phyloP scores from a whole-genome alignment of 495 filamentous ascomycete species.

The Tetracladium marchalianum region DNA sequence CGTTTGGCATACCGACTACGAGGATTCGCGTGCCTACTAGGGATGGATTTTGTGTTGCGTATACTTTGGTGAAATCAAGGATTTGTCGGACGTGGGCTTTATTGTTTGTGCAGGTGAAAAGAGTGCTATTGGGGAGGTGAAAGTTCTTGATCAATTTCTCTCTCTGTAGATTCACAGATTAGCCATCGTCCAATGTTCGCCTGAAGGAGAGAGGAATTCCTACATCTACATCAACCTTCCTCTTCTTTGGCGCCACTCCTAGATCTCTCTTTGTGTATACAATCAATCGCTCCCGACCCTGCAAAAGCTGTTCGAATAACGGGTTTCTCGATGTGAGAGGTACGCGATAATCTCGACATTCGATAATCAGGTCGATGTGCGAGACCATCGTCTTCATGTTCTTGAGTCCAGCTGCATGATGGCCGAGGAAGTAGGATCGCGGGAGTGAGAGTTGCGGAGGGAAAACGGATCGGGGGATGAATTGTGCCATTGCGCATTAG shows the following conservation, averaged over 20 bases:
- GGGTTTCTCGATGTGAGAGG: conserved; percentile 86
- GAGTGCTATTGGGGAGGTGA: conserved; percentile 46
- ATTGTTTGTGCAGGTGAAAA: conserved; percentile 39
- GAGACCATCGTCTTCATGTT: conserved; percentile 80
- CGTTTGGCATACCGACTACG: conserved; percentile 95
- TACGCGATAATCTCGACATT: conserved; percentile 89
- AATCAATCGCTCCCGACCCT: conserved; percentile 57
- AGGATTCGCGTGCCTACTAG: conserved; percentile 67
- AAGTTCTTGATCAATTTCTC: conserved; percentile 45
- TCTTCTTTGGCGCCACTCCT: conserved; percentile 10
- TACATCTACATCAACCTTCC: too few relatives aligned
- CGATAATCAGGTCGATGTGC: conserved; percentile 78
- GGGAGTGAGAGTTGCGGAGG: conserved; percentile 57
- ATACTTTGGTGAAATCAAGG: conserved; percentile 43
- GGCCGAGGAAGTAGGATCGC: conserved; percentile 92
- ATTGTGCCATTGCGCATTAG: conserved; percentile 26
- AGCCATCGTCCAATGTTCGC: neutral
- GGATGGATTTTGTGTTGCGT: conserved; percentile 34
- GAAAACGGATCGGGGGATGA: conserved; percentile 66
- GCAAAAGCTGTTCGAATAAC: conserved; percentile 71
- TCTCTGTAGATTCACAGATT: conserved; percentile 16
- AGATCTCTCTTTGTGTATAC: conserved; percentile 91
- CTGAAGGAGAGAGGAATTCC: neutral
- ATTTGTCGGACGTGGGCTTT: conserved; percentile 27
- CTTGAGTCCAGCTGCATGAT: conserved; percentile 73